phyloP scores from a whole-genome alignment of 345 rosid genomes.

The Hibiscus trionum region DNA sequence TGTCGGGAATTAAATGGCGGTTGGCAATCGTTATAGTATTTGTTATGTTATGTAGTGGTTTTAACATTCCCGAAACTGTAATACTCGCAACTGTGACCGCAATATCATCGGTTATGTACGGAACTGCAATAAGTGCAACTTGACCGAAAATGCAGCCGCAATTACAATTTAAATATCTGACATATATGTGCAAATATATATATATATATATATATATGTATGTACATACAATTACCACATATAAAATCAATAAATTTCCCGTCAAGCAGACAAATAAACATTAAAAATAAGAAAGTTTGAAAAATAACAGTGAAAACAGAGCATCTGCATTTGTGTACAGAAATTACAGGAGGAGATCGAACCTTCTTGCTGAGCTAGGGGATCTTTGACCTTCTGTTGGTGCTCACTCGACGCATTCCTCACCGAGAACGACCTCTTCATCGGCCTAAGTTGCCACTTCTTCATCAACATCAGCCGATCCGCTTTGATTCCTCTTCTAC shows the following conservation, averaged over 20 bases:
- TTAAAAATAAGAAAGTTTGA: not conserved
- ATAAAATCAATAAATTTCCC: not conserved
- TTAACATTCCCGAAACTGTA: too few species aligned
- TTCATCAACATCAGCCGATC: constrained; percentile 22
- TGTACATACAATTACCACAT: not conserved
- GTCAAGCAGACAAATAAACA: not conserved
- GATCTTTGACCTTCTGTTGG: constrained; percentile 24
- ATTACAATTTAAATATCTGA: too few species aligned
- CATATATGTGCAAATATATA: too few species aligned
- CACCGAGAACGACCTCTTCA: constrained; percentile 19
- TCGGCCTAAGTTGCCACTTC: constrained; percentile 14
- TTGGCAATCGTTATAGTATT: too few species aligned
- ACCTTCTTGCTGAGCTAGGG: constrained; percentile 34
- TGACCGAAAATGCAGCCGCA: too few species aligned
- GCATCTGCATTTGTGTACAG: not conserved
- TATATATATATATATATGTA: too few species aligned
- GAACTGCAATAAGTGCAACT: too few species aligned
- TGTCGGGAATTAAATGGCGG: too few species aligned
- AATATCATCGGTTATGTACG: too few species aligned
- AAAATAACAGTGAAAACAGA: not conserved
- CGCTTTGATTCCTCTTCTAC: constrained; percentile 9
- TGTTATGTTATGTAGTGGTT: too few species aligned
- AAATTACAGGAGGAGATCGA: not conserved
- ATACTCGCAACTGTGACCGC: too few species aligned
- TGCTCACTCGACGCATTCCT: constrained; percentile 35